Evolutionary conservation across 768 basidiomycete genomes (phyloP).

Genomic region (Tylopilus vinaceipallidus): DNA sequence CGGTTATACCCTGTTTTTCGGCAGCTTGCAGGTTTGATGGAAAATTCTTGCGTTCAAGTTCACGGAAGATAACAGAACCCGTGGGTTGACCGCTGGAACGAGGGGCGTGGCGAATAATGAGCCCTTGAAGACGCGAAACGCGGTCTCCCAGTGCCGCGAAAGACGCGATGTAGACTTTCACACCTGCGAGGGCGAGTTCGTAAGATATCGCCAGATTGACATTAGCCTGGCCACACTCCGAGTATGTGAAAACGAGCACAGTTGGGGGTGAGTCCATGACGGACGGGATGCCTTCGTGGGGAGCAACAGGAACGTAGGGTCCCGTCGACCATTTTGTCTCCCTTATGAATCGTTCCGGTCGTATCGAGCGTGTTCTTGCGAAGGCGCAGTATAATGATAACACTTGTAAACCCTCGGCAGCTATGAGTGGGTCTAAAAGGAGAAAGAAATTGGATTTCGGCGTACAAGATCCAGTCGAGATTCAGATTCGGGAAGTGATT

Average conservation of each 20-base stretch:
- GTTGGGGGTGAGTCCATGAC: slow-evolving; percentile 3
- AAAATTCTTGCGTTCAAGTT: background rate
- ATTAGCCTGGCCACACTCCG: slow-evolving; percentile 6
- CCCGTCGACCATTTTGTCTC: too few relatives aligned
- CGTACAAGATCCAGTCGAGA: too few relatives aligned
- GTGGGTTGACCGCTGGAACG: background rate
- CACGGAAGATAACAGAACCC: slow-evolving; percentile 7
- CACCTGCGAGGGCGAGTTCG: slow-evolving; percentile 12
- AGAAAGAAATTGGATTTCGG: too few relatives aligned
- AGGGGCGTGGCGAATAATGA: background rate
- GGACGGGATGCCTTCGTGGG: background rate
- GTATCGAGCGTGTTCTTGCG: too few relatives aligned
- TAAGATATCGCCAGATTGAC: slow-evolving; percentile 12
- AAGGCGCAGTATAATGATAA: too few relatives aligned
- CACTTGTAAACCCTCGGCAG: too few relatives aligned
- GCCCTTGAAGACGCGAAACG: slow-evolving; percentile 5
- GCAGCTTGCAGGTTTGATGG: background rate
- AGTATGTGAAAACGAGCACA: slow-evolving; percentile 11
- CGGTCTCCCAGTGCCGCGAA: slow-evolving; percentile 10
- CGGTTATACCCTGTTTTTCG: background rate
- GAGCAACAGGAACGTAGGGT: too few relatives aligned
- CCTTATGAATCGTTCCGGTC: too few relatives aligned
- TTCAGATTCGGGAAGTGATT: too few relatives aligned
- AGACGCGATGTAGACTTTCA: slow-evolving; percentile 9
- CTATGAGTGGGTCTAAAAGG: too few relatives aligned